Percentiles rank a stretch among this genome's conserved stretches.
Evolutionary conservation across 805 yeast species (phyloP).

Genomic region (Starmerella lactis-condensi): DNA sequence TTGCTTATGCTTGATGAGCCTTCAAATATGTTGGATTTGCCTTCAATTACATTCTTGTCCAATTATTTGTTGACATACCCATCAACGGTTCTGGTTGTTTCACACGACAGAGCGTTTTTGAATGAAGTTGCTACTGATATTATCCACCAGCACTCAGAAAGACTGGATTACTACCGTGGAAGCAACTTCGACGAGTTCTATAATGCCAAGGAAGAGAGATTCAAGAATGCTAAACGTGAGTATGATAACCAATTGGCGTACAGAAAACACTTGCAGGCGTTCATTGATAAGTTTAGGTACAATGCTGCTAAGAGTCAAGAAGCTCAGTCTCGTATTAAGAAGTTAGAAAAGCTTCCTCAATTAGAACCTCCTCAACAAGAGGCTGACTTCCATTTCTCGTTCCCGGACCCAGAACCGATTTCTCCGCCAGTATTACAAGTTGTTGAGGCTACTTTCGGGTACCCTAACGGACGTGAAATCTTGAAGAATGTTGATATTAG

Average conservation of each 20-base stretch:
- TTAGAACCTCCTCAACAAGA: constrained; percentile 92
- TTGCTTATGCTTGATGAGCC: constrained; percentile 90
- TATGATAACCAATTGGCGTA: constrained; percentile 95
- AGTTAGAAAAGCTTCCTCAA: constrained; percentile 81
- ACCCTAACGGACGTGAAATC: constrained; percentile 36
- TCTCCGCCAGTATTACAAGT: constrained; percentile 89
- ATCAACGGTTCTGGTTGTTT: constrained; percentile 82
- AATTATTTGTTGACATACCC: constrained; percentile 78
- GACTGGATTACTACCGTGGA: constrained; percentile 82
- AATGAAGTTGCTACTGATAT: constrained; percentile 98
- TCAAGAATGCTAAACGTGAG: constrained; percentile 81
- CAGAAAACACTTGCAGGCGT: constrained; percentile 80
- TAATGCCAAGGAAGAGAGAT: constrained; percentile 84
- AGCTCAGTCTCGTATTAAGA: constrained; percentile 95
- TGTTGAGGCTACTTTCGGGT: constrained; percentile 74
- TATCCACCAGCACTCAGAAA: constrained; percentile 91
- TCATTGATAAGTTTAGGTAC: constrained; percentile 90
- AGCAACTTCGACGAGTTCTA: constrained; percentile 86
- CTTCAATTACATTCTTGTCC: constrained; percentile 85
- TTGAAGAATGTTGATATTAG: constrained; percentile 68
- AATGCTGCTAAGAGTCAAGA: constrained; percentile 95
- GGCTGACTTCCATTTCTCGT: constrained; percentile 60
- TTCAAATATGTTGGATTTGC: constrained; percentile 99
- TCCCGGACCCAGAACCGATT: constrained; percentile 85
- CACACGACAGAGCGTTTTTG: constrained; percentile 92